Conservation (phyloP, 352 stramenopile species). For the Phytophthora pisi region DNA sequence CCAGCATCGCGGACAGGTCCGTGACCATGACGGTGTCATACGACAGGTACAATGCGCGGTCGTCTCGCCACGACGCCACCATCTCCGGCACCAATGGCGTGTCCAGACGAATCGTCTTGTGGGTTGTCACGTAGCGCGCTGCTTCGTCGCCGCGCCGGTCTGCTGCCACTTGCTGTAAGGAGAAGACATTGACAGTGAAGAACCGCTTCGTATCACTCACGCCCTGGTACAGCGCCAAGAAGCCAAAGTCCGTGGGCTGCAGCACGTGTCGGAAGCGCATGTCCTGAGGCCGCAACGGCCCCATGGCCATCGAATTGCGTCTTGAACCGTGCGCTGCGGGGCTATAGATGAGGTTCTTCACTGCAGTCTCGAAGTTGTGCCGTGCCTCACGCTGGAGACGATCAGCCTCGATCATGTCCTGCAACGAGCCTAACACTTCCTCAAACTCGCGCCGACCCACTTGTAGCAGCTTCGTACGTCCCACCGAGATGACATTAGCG, state of each 20-base stretch:
- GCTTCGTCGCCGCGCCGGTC: constrained; percentile 76
- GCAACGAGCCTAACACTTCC: constrained; percentile 93
- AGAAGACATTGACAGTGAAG: constrained; percentile 84
- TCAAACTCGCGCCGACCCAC: constrained; percentile 96
- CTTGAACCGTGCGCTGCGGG: constrained; percentile 37
- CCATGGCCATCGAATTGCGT: constrained; percentile 53
- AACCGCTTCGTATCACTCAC: constrained; percentile 63
- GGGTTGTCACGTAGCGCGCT: constrained; percentile 67
- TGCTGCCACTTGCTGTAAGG: constrained; percentile 67
- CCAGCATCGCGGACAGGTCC: constrained; percentile 63
- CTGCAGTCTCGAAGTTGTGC: constrained; percentile 83
- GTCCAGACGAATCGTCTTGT: constrained; percentile 73
- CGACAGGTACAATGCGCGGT: constrained; percentile 79
- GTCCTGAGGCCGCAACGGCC: constrained; percentile 57
- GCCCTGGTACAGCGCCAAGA: constrained; percentile 76
- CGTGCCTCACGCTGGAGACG: constrained; percentile 77
- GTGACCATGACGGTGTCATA: constrained; percentile 78
- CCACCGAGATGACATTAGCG: constrained; percentile 93
- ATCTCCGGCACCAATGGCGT: constrained; percentile 77
- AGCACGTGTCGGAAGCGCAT: constrained; percentile 76
- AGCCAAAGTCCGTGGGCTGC: constrained; percentile 79
- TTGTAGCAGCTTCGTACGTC: constrained; percentile 85
- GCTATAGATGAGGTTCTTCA: constrained; percentile 85
- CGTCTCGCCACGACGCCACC: constrained; percentile 79
- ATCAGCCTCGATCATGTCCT: constrained; percentile 91